Base-by-base conservation (phyloP, 495 filamentous ascomycete genomes). In the Xylaria sp. region DNA sequence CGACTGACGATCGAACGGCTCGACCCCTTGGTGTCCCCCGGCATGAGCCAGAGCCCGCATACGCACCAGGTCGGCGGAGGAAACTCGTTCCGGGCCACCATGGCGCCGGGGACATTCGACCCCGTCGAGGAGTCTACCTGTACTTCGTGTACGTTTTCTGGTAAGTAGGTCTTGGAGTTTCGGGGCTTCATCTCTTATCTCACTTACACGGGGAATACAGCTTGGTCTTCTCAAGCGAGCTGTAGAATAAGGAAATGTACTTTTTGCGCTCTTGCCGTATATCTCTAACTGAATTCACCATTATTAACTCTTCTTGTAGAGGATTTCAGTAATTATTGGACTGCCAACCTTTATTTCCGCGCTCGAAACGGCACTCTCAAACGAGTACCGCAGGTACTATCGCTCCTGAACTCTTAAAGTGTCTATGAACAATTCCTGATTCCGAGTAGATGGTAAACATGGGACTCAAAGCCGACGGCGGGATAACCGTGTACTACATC, bases 301-400 rank as follows among this genome's bases (percentile, higher is more conserved):
- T 12, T 52, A 21, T 12, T 52, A 24, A 52, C 15, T 26, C 26
- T 8, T 26, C 2, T 52, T 9, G 3, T 52, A 40, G 78, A 81
- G 61, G 80, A 81, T 67, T 79, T 80, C 35, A 80, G 77, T 33
- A 84, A 84, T 73, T 84, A 83, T 67, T 84, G 82, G 82, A 82
- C 81, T 26, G 80, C 81, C 19, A 75, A 76, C 58, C 69, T 84
- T 52, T 84, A 80, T 69, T 84, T 84, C 75, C 72, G 69, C 37
- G 78, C 81, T 14, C 75, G 76, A 14, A 83, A 84, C 64, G 79
- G 81, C 29, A 79, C 79, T 3, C 75, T 82, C 63, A 81, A 83
- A 69, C 75, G 82, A 11, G 82, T 83, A 37, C 79, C 79, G 19
- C 81, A 82, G 61, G 44, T 64, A 43, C n/a, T 29, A 5, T 52